A percentile compares a stretch with the other conserved stretches of the same genome.
Evolutionary conservation across 768 basidiomycete species (phyloP).

Genomic region (Hysterangium stoloniferum): DNA sequence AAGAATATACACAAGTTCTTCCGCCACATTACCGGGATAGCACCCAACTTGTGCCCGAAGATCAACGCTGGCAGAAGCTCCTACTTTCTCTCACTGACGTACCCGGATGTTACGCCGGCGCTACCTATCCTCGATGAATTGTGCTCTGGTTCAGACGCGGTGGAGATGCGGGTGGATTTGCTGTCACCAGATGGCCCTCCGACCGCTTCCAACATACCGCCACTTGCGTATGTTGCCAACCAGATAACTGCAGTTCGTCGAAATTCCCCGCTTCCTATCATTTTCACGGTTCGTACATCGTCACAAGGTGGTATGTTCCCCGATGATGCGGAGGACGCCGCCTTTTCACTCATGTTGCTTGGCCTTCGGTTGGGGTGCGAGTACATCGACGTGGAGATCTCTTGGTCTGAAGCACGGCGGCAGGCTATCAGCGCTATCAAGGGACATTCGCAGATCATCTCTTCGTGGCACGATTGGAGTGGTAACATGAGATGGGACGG

Average conservation of each 20-base stretch:
- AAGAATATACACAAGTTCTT: constrained; percentile 68
- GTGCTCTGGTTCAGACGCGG: constrained; percentile 77
- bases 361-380: constrained; percentile 81
- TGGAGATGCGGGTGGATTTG: constrained; percentile 93
- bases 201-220: constrained; percentile 49
- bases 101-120: constrained; percentile 74
- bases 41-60: constrained; percentile 56
- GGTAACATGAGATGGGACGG: constrained; percentile 80
- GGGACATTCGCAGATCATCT: constrained; percentile 71
- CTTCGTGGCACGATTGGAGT: constrained; percentile 94
- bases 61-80: constrained; percentile 52
- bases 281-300: constrained; percentile 84
- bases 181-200: constrained; percentile 42
- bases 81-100: constrained; percentile 89
- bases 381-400: constrained; percentile 87
- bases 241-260: constrained; percentile 78
- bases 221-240: constrained; percentile 62
- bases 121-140: constrained; percentile 64
- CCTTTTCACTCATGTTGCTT: constrained; percentile 66
- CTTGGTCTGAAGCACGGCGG: constrained; percentile 58
- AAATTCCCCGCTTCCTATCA: constrained; percentile 72
- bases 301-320: constrained; percentile 92
- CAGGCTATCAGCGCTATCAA: constrained; percentile 53
- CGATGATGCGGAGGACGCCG: constrained; percentile 62
- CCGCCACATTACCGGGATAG: constrained; percentile 69